Evolutionary conservation across 1,284 basidiomycete species (phyloP).

Genomic region (Trichosporon inkin): DNA sequence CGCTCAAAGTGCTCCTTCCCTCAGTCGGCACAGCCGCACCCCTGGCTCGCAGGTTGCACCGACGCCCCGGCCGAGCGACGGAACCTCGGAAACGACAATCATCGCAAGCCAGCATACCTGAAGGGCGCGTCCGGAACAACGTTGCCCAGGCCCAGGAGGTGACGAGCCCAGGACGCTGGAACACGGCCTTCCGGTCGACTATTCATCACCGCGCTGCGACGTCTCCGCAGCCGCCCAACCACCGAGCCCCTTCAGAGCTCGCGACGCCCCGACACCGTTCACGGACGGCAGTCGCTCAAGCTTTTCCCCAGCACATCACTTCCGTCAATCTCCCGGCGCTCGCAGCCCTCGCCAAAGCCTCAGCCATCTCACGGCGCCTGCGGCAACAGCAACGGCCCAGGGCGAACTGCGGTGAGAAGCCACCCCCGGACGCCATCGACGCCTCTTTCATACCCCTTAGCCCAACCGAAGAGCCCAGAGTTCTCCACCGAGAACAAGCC

Average conservation of each 20-base stretch:
- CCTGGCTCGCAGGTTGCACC: not conserved
- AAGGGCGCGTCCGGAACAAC: not conserved
- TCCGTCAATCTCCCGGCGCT: not conserved
- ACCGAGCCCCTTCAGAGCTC: not conserved
- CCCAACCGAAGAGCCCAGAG: not conserved
- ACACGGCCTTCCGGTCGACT: not conserved
- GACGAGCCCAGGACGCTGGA: slow-evolving; percentile 4
- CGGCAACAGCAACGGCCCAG: not conserved
- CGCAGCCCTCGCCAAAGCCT: not conserved
- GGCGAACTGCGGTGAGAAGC: not conserved
- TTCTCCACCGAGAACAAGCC: not conserved
- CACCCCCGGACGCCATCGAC: slow-evolving; percentile 5
- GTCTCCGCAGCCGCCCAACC: not conserved
- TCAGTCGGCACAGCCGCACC: not conserved
- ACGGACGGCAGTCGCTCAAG: too few relatives aligned
- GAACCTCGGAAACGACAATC: not conserved
- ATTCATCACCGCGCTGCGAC: not conserved
- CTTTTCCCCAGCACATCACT: too few relatives aligned
- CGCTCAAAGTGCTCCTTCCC: not conserved
- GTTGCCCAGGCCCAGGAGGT: not conserved
- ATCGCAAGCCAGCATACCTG: not conserved
- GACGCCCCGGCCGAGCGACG: not conserved
- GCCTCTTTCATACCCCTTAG: not conserved
- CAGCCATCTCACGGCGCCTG: not conserved
- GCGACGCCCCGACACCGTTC: not conserved